phyloP scores from a whole-genome alignment of 1,284 basidiomycete species.

The Austroboletus novae-zelandiae region DNA sequence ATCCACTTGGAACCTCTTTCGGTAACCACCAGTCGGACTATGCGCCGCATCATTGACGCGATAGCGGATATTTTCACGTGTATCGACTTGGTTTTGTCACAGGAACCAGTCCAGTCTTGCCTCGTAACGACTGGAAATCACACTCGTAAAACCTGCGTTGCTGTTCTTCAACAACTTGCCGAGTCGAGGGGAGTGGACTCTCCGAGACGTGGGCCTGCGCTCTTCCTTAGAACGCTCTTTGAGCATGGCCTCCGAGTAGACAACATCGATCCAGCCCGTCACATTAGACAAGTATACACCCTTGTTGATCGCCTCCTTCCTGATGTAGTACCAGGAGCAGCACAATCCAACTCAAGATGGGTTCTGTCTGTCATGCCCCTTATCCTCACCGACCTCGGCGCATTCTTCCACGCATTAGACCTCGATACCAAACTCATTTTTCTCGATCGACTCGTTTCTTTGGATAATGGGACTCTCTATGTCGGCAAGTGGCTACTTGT shows the following conservation, averaged over 20 bases:
- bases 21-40: conserved; percentile 47
- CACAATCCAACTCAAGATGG: conserved; percentile 43
- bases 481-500: conserved; percentile 69
- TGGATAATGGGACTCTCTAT: conserved; percentile 58
- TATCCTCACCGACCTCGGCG: conserved; percentile 49
- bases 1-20: conserved; percentile 44
- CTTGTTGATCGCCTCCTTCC: conserved; percentile 60
- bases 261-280: conserved; percentile 52
- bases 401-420: conserved; percentile 57
- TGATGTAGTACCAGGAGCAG: conserved; percentile 19
- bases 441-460: conserved; percentile 50
- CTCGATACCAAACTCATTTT: conserved; percentile 52
- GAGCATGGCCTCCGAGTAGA: conserved; percentile 40
- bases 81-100: conserved; percentile 44
- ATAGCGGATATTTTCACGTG: conserved; percentile 57
- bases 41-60: conserved; percentile 42
- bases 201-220: conserved; percentile 37
- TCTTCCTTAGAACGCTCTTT: conserved; percentile 56
- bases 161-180: conserved; percentile 45
- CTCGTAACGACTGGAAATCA: conserved; percentile 11
- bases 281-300: conserved; percentile 52
- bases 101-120: conserved; percentile 25
- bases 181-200: conserved; percentile 36
- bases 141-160: conserved; percentile 49
- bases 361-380: conserved; percentile 53